phyloP scores from a whole-genome alignment of 2,329 filamentous ascomycete species.

The Hypoxylon sp. region DNA sequence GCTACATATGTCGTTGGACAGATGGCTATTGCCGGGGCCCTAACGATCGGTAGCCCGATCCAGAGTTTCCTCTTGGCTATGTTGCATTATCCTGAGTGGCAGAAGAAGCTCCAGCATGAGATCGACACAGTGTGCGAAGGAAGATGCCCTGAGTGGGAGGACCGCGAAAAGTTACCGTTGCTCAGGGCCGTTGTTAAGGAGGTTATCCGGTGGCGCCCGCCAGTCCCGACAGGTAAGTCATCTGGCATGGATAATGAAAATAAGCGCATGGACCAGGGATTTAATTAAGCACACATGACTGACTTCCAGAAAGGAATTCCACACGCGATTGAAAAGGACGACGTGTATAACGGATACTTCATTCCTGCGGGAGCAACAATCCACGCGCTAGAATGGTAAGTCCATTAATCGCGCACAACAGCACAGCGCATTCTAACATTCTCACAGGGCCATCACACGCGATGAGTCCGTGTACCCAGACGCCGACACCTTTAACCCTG shows the following conservation, averaged over 20 bases:
- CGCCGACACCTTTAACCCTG: conserved; percentile 58
- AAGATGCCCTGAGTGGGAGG: conserved; percentile 62
- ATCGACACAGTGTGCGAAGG: conserved; percentile 62
- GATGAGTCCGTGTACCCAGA: conserved; percentile 59
- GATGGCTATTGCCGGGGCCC: conserved; percentile 64
- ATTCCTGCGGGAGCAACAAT: conserved; percentile 67
- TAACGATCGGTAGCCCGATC: conserved; percentile 62
- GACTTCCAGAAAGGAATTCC: conserved; percentile 59
- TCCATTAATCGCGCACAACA: conserved; percentile 32
- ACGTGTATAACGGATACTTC: conserved; percentile 67
- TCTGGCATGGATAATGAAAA: background rate
- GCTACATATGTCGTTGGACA: conserved; percentile 63
- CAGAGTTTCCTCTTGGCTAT: conserved; percentile 61
- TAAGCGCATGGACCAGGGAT: background rate
- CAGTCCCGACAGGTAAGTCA: conserved; percentile 65
- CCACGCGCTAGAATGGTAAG: conserved; percentile 67
- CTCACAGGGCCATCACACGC: conserved; percentile 62
- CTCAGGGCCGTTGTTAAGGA: conserved; percentile 67
- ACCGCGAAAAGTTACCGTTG: conserved; percentile 62
- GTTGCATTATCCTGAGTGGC: conserved; percentile 59
- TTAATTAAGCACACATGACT: background rate
- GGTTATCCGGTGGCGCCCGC: conserved; percentile 67
- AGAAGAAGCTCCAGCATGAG: conserved; percentile 62
- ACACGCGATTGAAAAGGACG: conserved; percentile 65
- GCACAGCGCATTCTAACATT: conserved; percentile 47